A percentile compares a stretch with the other conserved stretches of the same genome.
phyloP scores from a whole-genome alignment of 495 filamentous ascomycete genomes.

The Daldinia childiae region DNA sequence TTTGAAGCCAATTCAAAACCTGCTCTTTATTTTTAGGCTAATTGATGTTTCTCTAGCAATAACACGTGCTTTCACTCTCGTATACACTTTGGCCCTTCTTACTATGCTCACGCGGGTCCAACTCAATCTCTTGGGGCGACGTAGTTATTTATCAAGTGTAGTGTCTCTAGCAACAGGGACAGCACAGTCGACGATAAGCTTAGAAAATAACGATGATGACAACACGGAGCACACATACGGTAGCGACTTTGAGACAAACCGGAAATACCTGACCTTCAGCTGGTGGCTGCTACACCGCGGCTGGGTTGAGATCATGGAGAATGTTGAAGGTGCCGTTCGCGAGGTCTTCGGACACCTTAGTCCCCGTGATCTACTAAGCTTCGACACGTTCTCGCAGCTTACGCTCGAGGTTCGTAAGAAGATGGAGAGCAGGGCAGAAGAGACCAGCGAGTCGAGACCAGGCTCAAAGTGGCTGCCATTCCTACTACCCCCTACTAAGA shows the following conservation, averaged over 20 bases:
- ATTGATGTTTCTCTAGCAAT: constrained; percentile 72
- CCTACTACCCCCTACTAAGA: constrained; percentile 78
- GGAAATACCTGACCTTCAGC: constrained; percentile 91
- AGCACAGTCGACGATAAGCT: constrained; percentile 70
- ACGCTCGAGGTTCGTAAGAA: constrained; percentile 80
- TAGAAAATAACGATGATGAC: constrained; percentile 91
- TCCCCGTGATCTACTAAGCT: constrained; percentile 85
- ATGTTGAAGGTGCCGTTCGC: constrained; percentile 80
- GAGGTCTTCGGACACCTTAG: constrained; percentile 86
- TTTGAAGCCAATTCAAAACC: neutral
- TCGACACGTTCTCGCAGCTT: constrained; percentile 79
- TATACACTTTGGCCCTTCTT: constrained; percentile 90
- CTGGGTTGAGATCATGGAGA: constrained; percentile 80
- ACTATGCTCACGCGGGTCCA: constrained; percentile 94
- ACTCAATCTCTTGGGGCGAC: constrained; percentile 93
- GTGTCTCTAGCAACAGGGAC: constrained; percentile 82
- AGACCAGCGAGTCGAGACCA: constrained; percentile 56
- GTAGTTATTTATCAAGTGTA: constrained; percentile 94
- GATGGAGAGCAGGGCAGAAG: constrained; percentile 80
- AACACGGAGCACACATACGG: constrained; percentile 80
- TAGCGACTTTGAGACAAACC: constrained; percentile 92
- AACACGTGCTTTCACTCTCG: constrained; percentile 85
- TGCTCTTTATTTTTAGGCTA: constrained; percentile 26
- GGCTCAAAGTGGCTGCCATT: constrained; percentile 79
- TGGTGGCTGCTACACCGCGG: constrained; percentile 98